Conservation (phyloP, 129 eudicot species). For the Lactuca saligna region DNA sequence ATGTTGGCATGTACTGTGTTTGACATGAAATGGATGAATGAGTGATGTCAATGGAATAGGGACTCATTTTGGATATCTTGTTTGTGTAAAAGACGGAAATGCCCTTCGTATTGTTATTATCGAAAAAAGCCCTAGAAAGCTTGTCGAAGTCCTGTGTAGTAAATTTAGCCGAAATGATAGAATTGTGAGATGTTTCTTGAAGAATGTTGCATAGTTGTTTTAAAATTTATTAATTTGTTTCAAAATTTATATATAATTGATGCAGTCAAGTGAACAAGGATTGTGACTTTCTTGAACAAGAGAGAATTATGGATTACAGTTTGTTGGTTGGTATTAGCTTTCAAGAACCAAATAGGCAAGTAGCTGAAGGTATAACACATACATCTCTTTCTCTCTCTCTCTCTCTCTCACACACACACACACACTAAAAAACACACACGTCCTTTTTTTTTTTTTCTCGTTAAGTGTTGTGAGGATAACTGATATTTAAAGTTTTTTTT, state of each 20-base stretch:
- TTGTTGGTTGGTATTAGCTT: slow-evolving; percentile 85
- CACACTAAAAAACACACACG: neutral
- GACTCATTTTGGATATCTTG: neutral
- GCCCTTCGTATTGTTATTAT: neutral
- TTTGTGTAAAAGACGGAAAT: neutral
- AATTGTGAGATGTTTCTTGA: neutral
- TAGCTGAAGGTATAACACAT: slow-evolving; percentile 28
- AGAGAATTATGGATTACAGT: slow-evolving; percentile 93
- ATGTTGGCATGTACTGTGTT: too few species aligned
- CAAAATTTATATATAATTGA: neutral
- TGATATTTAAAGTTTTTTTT: too few species aligned
- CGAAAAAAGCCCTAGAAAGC: too few species aligned
- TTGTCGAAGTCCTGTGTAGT: neutral
- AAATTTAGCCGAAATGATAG: neutral
- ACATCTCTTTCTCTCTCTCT: slow-evolving; percentile 17
- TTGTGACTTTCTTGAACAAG: slow-evolving; percentile 86
- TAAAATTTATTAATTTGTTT: neutral
- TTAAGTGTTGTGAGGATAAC: too few species aligned
- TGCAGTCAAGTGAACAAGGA: slow-evolving; percentile 90
- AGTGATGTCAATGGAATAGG: too few species aligned
- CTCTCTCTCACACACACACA: neutral
- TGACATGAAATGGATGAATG: too few species aligned
- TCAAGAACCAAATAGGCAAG: slow-evolving; percentile 41
- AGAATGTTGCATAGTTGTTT: neutral
- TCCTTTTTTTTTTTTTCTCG: too few species aligned